A percentile compares a stretch with the other conserved stretches of the same genome.
phyloP scores from a whole-genome alignment of 2,329 filamentous ascomycete genomes.

The Aspergillus sp. region DNA sequence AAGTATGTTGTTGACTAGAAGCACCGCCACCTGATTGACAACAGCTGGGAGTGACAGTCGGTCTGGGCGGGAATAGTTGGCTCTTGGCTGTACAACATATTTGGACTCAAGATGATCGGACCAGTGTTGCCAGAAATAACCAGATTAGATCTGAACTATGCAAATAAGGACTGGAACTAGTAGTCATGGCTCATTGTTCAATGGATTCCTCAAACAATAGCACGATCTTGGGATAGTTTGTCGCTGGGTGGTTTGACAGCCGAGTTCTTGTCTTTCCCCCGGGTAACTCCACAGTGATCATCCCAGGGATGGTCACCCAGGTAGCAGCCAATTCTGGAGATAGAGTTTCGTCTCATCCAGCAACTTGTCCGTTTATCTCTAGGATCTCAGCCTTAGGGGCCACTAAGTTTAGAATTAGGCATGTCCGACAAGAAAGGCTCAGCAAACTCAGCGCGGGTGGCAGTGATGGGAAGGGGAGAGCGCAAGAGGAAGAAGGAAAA shows the following conservation, averaged over 20 bases:
- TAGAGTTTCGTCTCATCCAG: not conserved
- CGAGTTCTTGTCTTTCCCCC: not conserved
- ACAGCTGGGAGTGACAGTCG: constrained; percentile 1
- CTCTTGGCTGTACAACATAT: constrained; percentile 21
- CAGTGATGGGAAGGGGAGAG: not conserved
- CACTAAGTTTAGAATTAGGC: constrained; percentile 12
- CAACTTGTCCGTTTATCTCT: not conserved
- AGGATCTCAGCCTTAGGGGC: not conserved
- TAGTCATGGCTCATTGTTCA: not conserved
- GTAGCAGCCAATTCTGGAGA: not conserved
- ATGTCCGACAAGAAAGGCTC: constrained; percentile 16
- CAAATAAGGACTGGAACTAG: constrained; percentile 3
- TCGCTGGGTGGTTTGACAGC: not conserved
- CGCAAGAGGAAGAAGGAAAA: no score
- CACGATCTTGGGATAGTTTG: not conserved
- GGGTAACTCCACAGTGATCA: constrained; percentile 17
- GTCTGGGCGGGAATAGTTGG: constrained; percentile 18
- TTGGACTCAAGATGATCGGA: not conserved
- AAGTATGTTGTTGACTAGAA: not conserved
- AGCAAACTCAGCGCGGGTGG: not conserved
- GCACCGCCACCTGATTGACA: not conserved
- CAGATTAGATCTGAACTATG: constrained; percentile 5
- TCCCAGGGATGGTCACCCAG: constrained; percentile 10
- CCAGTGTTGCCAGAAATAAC: not conserved
- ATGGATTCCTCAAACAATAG: not conserved